Base-by-base conservation (phyloP, 2,329 filamentous ascomycete species). In the Periglandula ipomoeae region DNA sequence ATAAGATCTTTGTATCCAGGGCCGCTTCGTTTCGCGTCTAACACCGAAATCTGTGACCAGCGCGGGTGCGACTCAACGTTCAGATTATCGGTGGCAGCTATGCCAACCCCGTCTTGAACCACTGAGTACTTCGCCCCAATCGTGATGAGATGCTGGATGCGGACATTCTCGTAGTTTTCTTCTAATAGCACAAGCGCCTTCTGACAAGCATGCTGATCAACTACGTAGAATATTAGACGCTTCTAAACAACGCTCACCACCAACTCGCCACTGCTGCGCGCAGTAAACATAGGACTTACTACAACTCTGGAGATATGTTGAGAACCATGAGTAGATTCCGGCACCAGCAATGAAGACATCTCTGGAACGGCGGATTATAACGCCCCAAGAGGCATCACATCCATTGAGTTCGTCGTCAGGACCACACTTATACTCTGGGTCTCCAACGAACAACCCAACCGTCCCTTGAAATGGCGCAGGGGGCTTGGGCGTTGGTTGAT, bases 71-170 rank as follows among this genome's bases (percentile, higher is more conserved):
- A 30, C 1, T 59, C 49, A 9, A 62, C 53, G 43, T 58, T 58
- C 5, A 61, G 50, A 47, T 65, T 63, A 34, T 62, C 60, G 8
- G 44, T 34, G 8, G 63, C 59, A 10, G 20, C 5, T 40, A 65
- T 57, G 10, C 48, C 55, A 23, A 56, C 48, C 15, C 59, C 59
- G 41, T 63, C 55, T 24, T 53, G 52, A 6, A 58, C 52, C 4
- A 52, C 50, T 52, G 59, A 60, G 46, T 65, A 58, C 47, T 58
- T 59, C 23, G 62, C 55, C 3, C 64, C 62, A 8, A 65, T 65
- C 8, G 59, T 61, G 9, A 66, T 50, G 19, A 66, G 48, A 26
- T 64, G 54, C 30, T 59, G 47, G 39, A 61, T 48, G 5, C 52
- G 54, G 17, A 59, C 49, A 45, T 57, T 56, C 15, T 52, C 37